Percentiles rank a stretch among this genome's conserved stretches.
Evolutionary conservation across 169 alveolate species (phyloP).

Genomic region (Amoebophrya sp.): DNA sequence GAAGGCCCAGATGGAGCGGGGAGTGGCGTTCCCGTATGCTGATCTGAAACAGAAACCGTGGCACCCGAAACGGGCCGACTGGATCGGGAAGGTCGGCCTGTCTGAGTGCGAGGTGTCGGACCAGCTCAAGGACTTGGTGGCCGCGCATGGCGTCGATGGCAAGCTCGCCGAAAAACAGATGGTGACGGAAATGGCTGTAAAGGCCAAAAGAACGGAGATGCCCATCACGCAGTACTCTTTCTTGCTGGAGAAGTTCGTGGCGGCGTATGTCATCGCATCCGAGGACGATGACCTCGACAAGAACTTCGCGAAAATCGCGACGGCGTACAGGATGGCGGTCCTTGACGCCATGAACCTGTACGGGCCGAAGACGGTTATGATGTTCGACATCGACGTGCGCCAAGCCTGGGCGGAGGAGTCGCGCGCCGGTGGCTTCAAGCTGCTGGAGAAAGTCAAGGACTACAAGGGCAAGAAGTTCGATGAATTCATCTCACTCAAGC

Average conservation of each 20-base stretch:
- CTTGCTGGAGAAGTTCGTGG: neutral
- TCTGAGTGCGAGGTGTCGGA: neutral
- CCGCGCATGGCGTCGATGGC: neutral
- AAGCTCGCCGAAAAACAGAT: neutral
- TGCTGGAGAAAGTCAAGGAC: neutral
- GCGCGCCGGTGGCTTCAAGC: neutral
- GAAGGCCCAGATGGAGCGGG: neutral
- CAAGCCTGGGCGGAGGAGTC: neutral
- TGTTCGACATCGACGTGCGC: neutral
- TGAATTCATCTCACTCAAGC: neutral
- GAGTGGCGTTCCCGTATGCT: neutral
- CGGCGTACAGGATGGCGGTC: neutral
- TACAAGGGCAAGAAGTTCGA: neutral
- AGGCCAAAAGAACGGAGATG: neutral
- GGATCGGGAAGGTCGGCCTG: neutral
- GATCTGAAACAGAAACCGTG: neutral
- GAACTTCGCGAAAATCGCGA: neutral
- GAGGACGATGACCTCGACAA: neutral
- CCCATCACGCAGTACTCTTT: neutral
- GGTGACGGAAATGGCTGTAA: neutral
- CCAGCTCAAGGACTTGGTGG: neutral
- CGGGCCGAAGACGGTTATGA: neutral
- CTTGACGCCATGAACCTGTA: neutral
- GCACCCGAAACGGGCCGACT: neutral
- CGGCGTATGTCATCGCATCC: neutral